These are phyloP conservation scores for Neoarthrinium moseri DNA, from an alignment of 2,329 filamentous ascomycete genomes.

Conservation along the genomic window DNA sequence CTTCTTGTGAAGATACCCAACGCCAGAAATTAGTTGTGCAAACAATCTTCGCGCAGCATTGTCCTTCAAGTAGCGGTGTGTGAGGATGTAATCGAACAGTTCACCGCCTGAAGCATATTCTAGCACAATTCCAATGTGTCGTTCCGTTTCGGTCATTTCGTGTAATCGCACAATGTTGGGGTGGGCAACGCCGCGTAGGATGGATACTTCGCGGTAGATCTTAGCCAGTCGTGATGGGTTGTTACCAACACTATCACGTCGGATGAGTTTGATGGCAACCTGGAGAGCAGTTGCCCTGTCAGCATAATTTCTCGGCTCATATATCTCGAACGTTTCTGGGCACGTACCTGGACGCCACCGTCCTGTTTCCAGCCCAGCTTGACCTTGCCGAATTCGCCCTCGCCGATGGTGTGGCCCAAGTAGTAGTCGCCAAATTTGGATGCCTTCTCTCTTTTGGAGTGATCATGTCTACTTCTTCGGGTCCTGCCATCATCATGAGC, in stretches of 20 bases:
- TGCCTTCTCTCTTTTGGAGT: constrained; percentile 64
- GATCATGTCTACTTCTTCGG: constrained; percentile 59
- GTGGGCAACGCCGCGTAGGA: constrained; percentile 82
- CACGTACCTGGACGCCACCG: constrained; percentile 73
- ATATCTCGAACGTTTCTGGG: constrained; percentile 1
- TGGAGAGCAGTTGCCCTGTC: constrained; percentile 32
- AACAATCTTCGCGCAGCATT: constrained; percentile 87
- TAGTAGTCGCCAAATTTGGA: constrained; percentile 95
- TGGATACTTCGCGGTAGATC: constrained; percentile 95
- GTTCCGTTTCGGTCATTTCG: constrained; percentile 97
- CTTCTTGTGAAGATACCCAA: constrained; percentile 97
- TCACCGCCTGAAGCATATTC: constrained; percentile 98
- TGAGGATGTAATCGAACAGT: constrained; percentile 96
- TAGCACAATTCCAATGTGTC: constrained; percentile 95
- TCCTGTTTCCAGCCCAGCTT: constrained; percentile 98
- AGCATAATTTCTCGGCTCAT: constrained; percentile 12
- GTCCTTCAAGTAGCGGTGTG: constrained; percentile 95
- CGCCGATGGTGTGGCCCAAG: constrained; percentile 90
- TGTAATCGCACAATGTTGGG: constrained; percentile 96
- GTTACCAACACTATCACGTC: constrained; percentile 82
- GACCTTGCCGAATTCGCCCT: constrained; percentile 98
- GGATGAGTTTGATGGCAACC: constrained; percentile 95
- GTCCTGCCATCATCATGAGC: constrained; percentile 44
- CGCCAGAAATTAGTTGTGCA: constrained; percentile 91
- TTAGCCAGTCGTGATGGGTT: constrained; percentile 91